Conservation (phyloP, 169 alveolate genomes). For the Blepharisma undulans region DNA sequence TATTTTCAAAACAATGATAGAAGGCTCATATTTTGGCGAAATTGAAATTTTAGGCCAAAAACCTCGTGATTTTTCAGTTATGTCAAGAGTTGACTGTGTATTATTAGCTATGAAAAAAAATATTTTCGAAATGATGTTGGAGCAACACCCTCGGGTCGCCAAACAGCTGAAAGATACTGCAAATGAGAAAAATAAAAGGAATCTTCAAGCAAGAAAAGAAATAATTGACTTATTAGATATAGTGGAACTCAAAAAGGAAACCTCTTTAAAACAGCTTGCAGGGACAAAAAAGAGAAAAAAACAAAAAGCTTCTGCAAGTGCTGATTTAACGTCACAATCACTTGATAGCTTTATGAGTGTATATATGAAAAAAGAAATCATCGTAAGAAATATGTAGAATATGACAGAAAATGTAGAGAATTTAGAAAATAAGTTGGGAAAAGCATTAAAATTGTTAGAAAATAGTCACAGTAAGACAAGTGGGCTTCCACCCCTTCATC, state of each 20-base stretch:
- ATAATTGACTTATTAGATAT: conserved; percentile 6
- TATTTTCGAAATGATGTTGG: background rate
- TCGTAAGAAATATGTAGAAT: background rate
- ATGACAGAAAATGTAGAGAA: background rate
- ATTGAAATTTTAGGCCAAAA: background rate
- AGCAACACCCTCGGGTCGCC: background rate
- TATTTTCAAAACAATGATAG: background rate
- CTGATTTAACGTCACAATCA: background rate
- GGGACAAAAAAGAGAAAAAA: background rate
- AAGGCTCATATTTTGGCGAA: conserved; percentile 39
- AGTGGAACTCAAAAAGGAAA: conserved; percentile 19
- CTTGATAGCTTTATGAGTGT: background rate
- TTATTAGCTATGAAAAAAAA: background rate
- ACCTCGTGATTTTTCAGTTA: background rate
- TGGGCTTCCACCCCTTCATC: background rate
- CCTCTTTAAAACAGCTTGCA: background rate
- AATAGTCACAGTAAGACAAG: background rate
- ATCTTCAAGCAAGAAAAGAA: background rate
- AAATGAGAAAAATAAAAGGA: background rate
- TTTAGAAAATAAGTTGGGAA: background rate
- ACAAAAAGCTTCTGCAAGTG: background rate
- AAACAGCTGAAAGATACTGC: background rate
- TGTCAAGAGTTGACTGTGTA: conserved; percentile 14
- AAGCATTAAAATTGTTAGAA: background rate
- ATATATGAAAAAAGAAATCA: background rate